Evolutionary conservation across 345 rosid genomes (phyloP).

Genomic region (Citropsis articulata): DNA sequence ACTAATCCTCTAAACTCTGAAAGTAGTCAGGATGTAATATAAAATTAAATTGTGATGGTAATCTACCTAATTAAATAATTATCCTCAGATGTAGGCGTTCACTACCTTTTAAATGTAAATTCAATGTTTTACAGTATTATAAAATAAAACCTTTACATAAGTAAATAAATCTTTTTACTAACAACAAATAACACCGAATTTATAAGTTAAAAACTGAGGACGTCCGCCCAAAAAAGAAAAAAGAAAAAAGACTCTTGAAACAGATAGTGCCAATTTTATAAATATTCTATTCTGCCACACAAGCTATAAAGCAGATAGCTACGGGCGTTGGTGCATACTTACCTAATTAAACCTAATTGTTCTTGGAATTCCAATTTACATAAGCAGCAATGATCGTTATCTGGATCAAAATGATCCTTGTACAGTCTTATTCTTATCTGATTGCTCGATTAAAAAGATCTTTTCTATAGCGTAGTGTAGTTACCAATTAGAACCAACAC

Average conservation of each 20-base stretch:
- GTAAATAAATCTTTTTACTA: too few relatives aligned
- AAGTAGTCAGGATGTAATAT: neutral
- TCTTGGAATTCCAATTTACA: neutral
- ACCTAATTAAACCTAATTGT: neutral
- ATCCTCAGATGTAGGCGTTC: too few relatives aligned
- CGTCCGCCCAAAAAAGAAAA: too few relatives aligned
- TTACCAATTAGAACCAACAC: slow-evolving; percentile 3
- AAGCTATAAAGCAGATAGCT: neutral
- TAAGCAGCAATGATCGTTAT: neutral
- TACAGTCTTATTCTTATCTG: neutral
- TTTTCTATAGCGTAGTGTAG: neutral
- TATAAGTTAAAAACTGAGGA: too few relatives aligned
- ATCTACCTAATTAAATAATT: too few relatives aligned
- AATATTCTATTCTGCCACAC: neutral
- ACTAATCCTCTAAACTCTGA: neutral
- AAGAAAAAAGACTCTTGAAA: too few relatives aligned
- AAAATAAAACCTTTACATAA: too few relatives aligned
- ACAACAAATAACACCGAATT: too few relatives aligned
- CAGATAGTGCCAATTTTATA: too few relatives aligned
- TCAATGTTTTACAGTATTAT: too few relatives aligned
- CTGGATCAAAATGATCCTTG: neutral
- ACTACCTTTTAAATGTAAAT: too few relatives aligned
- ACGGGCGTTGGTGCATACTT: neutral
- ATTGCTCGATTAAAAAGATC: neutral
- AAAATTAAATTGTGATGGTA: too few relatives aligned